Conservation (phyloP, 139 green algal genomes). For the Haematococcus sp. region DNA sequence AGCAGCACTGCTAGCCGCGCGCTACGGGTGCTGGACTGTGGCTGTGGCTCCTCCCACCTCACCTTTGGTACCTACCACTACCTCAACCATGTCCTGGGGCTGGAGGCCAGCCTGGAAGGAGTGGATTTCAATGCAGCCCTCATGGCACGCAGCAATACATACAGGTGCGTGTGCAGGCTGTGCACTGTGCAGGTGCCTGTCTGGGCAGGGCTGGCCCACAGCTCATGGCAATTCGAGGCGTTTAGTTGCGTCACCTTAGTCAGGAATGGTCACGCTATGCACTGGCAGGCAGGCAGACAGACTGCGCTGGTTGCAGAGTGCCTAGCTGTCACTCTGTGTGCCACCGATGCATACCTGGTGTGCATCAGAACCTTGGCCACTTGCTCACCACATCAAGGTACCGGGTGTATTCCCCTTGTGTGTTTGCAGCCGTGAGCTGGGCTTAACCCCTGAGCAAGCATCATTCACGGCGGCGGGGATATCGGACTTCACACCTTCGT, state of each 20-base stretch:
- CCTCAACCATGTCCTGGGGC: slow-evolving; percentile 32
- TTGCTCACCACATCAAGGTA: no score
- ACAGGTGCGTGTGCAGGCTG: slow-evolving; percentile 22
- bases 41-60: slow-evolving; percentile 61
- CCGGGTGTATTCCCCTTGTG: neutral
- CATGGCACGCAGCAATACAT: slow-evolving; percentile 35
- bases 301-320: no score
- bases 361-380: no score
- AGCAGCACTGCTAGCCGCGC: neutral
- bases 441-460: neutral
- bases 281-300: no score
- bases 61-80: slow-evolving; percentile 61
- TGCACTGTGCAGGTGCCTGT: no score
- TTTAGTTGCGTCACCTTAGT: no score
- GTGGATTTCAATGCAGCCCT: slow-evolving; percentile 55
- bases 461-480: neutral
- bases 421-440: slow-evolving; percentile 22
- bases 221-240: no score
- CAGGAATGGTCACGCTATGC: no score
- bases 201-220: no score
- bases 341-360: no score
- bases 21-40: slow-evolving; percentile 52
- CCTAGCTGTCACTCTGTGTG: no score
- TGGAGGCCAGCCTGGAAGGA: slow-evolving; percentile 33
- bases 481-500: neutral